Conservation (phyloP, 2,329 filamentous ascomycete genomes). For the Trichophyton equinum region DNA sequence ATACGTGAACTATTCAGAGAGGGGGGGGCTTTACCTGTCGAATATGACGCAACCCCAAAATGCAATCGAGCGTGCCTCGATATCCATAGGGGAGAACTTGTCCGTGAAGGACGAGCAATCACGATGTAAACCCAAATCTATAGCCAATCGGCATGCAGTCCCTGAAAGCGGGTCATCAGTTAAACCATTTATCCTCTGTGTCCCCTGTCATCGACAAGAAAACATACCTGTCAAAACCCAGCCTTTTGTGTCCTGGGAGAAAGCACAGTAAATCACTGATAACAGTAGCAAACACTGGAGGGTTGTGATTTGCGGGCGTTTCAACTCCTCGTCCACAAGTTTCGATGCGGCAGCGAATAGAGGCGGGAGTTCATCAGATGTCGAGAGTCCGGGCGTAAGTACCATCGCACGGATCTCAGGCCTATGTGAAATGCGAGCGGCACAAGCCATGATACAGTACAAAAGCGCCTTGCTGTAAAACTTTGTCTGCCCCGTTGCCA, state of each 20-base stretch:
- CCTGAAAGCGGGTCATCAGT: slow-evolving; percentile 2
- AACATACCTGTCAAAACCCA: slow-evolving; percentile 11
- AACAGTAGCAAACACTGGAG: slow-evolving; percentile 12
- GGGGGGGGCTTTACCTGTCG: slow-evolving; percentile 4
- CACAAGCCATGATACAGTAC: slow-evolving; percentile 12
- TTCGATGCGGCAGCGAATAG: slow-evolving; percentile 10
- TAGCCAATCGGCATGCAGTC: slow-evolving; percentile 12
- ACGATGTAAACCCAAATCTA: slow-evolving; percentile 14
- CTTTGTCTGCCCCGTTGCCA: slow-evolving; percentile 7
- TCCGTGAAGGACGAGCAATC: slow-evolving; percentile 7
- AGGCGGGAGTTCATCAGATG: slow-evolving; percentile 6
- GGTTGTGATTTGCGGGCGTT: slow-evolving; percentile 12
- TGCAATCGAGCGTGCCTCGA: slow-evolving; percentile 11
- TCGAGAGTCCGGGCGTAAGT: slow-evolving; percentile 5
- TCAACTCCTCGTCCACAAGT: slow-evolving; percentile 11
- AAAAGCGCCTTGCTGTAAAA: slow-evolving; percentile 13
- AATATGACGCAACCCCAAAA: slow-evolving; percentile 14
- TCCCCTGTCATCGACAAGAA: not conserved
- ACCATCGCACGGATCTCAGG: slow-evolving; percentile 11
- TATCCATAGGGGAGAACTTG: slow-evolving; percentile 7
- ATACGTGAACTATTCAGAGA: not conserved
- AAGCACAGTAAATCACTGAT: slow-evolving; percentile 12
- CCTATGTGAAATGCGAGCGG: slow-evolving; percentile 9
- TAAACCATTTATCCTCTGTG: not conserved
- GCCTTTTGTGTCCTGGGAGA: slow-evolving; percentile 13